Percentiles rank a stretch among this genome's conserved stretches.
These are phyloP conservation scores for Chloris gayana DNA, from an alignment of 176 grass and related monocot species.

Conservation along the genomic window DNA sequence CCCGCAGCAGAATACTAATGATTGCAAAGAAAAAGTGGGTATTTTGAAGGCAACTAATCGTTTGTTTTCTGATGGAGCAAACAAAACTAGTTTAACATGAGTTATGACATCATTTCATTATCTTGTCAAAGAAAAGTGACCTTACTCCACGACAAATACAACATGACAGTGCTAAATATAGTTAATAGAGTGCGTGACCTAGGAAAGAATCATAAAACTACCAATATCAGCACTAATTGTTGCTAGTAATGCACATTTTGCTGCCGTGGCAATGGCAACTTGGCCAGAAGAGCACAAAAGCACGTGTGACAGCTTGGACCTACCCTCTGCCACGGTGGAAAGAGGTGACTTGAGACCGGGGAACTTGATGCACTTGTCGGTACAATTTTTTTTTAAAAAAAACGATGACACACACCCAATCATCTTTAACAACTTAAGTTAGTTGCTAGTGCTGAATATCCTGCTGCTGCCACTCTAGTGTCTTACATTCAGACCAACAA, in stretches of 20 bases:
- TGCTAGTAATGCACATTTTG: background rate
- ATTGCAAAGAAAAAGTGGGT: no score
- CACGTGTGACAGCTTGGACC: constrained; percentile 43
- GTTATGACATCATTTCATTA: background rate
- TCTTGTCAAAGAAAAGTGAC: background rate
- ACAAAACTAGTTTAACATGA: background rate
- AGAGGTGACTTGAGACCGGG: constrained; percentile 7
- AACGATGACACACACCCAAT: background rate
- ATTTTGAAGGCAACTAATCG: background rate
- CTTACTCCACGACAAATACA: background rate
- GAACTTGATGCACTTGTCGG: constrained; percentile 29
- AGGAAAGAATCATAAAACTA: no score
- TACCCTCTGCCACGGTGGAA: constrained; percentile 35
- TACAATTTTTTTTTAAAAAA: constrained; percentile 7
- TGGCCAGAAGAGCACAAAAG: constrained; percentile 21
- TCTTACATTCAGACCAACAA: background rate
- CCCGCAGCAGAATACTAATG: background rate
- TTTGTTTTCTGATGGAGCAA: background rate
- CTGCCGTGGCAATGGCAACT: background rate
- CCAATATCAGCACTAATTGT: background rate
- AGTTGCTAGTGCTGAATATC: background rate
- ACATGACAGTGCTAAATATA: background rate
- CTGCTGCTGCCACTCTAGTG: background rate
- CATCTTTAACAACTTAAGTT: background rate
- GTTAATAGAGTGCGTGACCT: background rate